Evolutionary conservation across 352 stramenopile genomes (phyloP).

Genomic region (Phytophthora nicotianae): DNA sequence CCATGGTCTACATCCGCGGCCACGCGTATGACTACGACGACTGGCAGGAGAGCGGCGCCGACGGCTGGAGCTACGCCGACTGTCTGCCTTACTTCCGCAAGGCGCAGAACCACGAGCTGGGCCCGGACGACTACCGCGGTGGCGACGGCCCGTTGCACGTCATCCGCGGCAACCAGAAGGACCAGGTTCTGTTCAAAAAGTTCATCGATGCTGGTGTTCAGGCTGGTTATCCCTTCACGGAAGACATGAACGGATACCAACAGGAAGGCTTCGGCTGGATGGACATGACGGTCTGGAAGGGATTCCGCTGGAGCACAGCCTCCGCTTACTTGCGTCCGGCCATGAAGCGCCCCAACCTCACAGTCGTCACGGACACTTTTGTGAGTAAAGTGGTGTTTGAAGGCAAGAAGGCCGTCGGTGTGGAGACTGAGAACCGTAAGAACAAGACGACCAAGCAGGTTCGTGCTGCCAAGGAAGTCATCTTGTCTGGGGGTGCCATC

Average conservation of each 20-base stretch:
- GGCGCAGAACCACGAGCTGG: conserved; percentile 80
- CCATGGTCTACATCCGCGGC: conserved; percentile 92
- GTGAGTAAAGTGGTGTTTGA: conserved; percentile 88
- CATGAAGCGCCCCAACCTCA: conserved; percentile 71
- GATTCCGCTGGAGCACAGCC: conserved; percentile 79
- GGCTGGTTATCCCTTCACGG: conserved; percentile 86
- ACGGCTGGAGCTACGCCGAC: conserved; percentile 88
- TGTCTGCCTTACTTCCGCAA: conserved; percentile 91
- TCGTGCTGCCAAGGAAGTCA: conserved; percentile 84
- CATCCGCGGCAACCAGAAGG: conserved; percentile 70
- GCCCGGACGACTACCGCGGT: conserved; percentile 80
- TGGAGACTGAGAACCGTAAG: conserved; percentile 75
- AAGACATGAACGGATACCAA: conserved; percentile 91
- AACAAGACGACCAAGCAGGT: conserved; percentile 54
- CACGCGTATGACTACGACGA: conserved; percentile 90
- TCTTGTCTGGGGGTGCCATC: conserved; percentile 87
- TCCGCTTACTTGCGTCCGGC: conserved; percentile 79
- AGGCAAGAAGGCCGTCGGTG: conserved; percentile 73
- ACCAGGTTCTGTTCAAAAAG: conserved; percentile 89
- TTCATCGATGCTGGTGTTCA: conserved; percentile 89
- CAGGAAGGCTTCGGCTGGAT: conserved; percentile 92
- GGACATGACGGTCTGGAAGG: conserved; percentile 88
- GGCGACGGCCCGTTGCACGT: conserved; percentile 84
- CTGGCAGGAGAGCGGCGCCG: conserved; percentile 74
- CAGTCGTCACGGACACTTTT: conserved; percentile 80